phyloP scores from a whole-genome alignment of 805 yeast species.

The Lipomyces starkeyi region DNA sequence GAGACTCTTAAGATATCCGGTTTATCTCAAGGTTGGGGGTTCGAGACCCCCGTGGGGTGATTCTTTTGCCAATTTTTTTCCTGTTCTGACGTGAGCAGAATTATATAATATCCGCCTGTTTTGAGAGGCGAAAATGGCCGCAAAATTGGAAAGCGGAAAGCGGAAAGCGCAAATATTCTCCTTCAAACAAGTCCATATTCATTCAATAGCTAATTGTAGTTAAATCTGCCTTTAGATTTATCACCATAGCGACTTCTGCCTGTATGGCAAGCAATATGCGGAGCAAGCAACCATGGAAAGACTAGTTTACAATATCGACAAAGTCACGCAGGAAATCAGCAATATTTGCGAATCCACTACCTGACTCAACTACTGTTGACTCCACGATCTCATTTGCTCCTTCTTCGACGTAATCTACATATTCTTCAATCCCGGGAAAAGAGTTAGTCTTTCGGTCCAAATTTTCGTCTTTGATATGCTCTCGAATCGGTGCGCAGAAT shows the following conservation, averaged over 20 bases:
- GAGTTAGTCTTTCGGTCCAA: neutral
- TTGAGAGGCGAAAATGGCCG: too few species aligned
- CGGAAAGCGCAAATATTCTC: too few species aligned
- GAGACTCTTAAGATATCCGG: slow-evolving; percentile 19
- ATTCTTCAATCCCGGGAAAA: neutral
- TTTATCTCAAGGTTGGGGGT: slow-evolving; percentile 17
- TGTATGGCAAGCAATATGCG: neutral
- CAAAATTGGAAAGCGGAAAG: too few species aligned
- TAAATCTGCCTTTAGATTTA: neutral
- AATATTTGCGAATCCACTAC: neutral
- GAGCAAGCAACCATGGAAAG: neutral
- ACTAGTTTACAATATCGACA: slow-evolving; percentile 10
- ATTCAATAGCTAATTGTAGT: neutral
- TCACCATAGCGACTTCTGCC: neutral
- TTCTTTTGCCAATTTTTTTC: neutral
- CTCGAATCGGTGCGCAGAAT: neutral
- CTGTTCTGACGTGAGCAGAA: too few species aligned
- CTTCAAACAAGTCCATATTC: too few species aligned
- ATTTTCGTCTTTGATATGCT: neutral
- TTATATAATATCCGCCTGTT: too few species aligned
- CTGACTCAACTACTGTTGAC: neutral
- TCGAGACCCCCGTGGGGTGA: slow-evolving; percentile 19
- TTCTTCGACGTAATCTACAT: neutral
- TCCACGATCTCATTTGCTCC: neutral
- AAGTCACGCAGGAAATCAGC: slow-evolving; percentile 11